Conservation (phyloP, 768 basidiomycete genomes). For the Clitopilus passeckerianus region DNA sequence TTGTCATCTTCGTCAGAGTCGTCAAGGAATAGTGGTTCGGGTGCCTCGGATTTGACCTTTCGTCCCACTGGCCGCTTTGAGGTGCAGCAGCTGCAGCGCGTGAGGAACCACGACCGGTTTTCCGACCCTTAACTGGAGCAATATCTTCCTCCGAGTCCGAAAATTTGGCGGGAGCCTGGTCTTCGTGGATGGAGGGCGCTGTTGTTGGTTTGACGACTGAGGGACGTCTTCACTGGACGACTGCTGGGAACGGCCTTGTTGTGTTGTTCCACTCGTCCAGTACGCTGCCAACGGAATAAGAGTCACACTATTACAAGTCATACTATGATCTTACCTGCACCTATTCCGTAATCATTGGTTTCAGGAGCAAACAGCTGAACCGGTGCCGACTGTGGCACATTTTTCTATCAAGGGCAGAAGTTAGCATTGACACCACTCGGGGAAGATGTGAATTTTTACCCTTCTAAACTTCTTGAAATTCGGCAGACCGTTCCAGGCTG, state of each 20-base stretch:
- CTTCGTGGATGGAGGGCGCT: background rate
- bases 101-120: background rate
- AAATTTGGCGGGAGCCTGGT: background rate
- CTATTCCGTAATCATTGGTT: slow-evolving; percentile 52
- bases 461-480: slow-evolving; percentile 81
- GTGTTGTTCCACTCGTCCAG: background rate
- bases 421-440: background rate
- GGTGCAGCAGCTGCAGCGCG: background rate
- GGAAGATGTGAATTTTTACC: slow-evolving; percentile 28
- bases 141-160: background rate
- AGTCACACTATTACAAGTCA: background rate
- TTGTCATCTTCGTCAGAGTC: background rate
- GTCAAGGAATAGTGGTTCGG: background rate
- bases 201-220: background rate
- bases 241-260: background rate
- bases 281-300: background rate
- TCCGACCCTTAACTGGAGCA: background rate
- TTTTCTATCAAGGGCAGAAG: slow-evolving; percentile 18
- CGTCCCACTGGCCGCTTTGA: background rate
- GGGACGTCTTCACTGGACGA: background rate
- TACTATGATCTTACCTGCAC: slow-evolving; percentile 32
- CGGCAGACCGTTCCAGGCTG: slow-evolving; percentile 44
- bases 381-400: slow-evolving; percentile 20
- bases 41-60: background rate
- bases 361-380: slow-evolving; percentile 50